These are phyloP conservation scores for Hanseniaspora valbyensis DNA, from an alignment of 805 yeast genomes.

Conservation along the genomic window DNA sequence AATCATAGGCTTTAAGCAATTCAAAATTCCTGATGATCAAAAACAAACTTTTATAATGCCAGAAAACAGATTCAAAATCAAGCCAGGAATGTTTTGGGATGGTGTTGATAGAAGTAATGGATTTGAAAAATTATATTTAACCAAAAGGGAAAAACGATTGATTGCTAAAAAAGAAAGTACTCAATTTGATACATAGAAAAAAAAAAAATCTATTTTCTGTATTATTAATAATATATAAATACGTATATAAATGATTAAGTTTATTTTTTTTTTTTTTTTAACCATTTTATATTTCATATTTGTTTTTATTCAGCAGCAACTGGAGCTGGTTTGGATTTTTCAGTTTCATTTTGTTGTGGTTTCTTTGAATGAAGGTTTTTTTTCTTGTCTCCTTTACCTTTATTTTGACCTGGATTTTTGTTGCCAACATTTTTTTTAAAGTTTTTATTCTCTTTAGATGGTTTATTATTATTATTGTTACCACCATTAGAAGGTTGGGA, in stretches of 20 bases:
- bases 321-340: too few relatives aligned
- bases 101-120: conserved; percentile 87
- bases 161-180: conserved; percentile 24
- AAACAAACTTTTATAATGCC: conserved; percentile 32
- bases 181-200: conserved; percentile 18
- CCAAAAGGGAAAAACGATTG: conserved; percentile 29
- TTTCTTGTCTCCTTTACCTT: neutral
- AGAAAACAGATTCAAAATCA: conserved; percentile 61
- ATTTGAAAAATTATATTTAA: conserved; percentile 57
- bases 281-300: too few relatives aligned
- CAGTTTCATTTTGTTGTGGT: too few relatives aligned
- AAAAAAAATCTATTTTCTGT: too few relatives aligned
- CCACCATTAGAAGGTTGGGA: neutral
- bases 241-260: too few relatives aligned
- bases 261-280: too few relatives aligned
- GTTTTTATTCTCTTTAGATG: too few relatives aligned
- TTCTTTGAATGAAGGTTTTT: neutral
- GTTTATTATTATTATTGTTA: too few relatives aligned
- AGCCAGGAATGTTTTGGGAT: conserved; percentile 82
- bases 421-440: neutral
- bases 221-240: too few relatives aligned
- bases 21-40: neutral
- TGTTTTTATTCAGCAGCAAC: too few relatives aligned
- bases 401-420: neutral
- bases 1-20: conserved; percentile 26